Conservation (phyloP, 2,329 filamentous ascomycete species). For the Diplocarpon rosae region DNA sequence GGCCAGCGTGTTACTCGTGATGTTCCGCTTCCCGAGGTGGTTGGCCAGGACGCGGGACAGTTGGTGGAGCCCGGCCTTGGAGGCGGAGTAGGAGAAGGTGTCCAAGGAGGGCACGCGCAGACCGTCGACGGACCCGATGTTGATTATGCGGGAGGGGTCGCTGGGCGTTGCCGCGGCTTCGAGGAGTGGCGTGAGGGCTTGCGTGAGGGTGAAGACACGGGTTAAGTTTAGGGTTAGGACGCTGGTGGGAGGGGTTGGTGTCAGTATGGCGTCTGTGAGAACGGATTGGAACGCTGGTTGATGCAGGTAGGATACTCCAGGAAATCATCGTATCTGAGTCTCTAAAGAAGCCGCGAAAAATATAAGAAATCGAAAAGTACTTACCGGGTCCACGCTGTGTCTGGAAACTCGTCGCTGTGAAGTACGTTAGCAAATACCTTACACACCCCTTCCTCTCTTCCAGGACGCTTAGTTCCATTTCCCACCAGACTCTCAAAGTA, state of each 20-base stretch:
- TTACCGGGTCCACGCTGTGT: constrained; percentile 38
- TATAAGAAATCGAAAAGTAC: too few relatives aligned
- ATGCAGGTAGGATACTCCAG: too few relatives aligned
- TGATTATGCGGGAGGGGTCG: constrained; percentile 47
- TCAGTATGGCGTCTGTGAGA: too few relatives aligned
- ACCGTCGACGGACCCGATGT: constrained; percentile 55
- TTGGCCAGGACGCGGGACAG: constrained; percentile 52
- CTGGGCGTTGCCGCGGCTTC: constrained; percentile 35
- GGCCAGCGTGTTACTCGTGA: constrained; percentile 58
- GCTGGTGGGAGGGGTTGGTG: too few relatives aligned
- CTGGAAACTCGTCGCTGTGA: too few relatives aligned
- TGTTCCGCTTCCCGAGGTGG: constrained; percentile 47
- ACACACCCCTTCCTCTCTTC: too few relatives aligned
- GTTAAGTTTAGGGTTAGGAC: constrained; percentile 52
- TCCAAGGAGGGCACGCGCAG: constrained; percentile 46
- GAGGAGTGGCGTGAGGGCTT: constrained; percentile 51
- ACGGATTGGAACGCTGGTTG: too few relatives aligned
- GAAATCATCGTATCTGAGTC: too few relatives aligned
- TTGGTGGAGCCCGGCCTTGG: constrained; percentile 54
- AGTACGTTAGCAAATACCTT: too few relatives aligned
- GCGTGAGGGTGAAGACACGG: constrained; percentile 52
- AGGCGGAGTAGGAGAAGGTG: constrained; percentile 49
- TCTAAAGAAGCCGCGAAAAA: too few relatives aligned
- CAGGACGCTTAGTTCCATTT: too few relatives aligned
- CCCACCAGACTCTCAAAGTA: too few relatives aligned